Evolutionary conservation across 106 monocot species (phyloP), one percentile per base, ranked within the genome.

Genomic region (Allium fistulosum): DNA sequence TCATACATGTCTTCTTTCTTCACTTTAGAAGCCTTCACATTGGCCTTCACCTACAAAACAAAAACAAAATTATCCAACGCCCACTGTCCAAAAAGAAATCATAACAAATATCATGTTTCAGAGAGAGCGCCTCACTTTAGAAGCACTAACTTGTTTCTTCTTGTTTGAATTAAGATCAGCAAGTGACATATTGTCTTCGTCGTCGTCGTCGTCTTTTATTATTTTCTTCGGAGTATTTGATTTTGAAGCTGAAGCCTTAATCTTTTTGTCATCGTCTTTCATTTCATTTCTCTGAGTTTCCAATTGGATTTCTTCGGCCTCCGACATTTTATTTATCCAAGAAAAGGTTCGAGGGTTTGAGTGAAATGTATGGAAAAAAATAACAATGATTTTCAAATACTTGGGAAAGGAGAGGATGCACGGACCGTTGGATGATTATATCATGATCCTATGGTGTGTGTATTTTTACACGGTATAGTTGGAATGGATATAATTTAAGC

Each of bases 1-100:
- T 77, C 73, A 12, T 73, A 70, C 10, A 9, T 6, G 26, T 74
- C 70, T 66, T 77, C 80, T 57, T 75, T 87, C 63, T 87, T 87
- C 59, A 67, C 69, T 26, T 61, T 77, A 11, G 64, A 73, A 53
- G 71, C 9, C 62, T 73, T 71, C 49, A 13, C 61, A 56, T 68
- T 90, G 45, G 57, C 7, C 17, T 58, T 48, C 65, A 74, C 71
- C 74, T 73, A 57, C 69, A 48, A 15, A 57, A 46, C 11, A 15
- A 5, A 37, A 37, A 26, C 7, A 49, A 48, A 53, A 59, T 3
- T 15, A 65, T 27, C 65, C 49, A 71, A 57, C 8, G 11, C 57
- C 22, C 26, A 51, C 48, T 14, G 64, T 67, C 26, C 10, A n/a
- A 62, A n/a, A 53, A 57, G 17, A 58, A 26, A 58, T 22, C 63